Conservation (phyloP, 257 asterid genomes). For the Oldenlandia corymbosa region DNA sequence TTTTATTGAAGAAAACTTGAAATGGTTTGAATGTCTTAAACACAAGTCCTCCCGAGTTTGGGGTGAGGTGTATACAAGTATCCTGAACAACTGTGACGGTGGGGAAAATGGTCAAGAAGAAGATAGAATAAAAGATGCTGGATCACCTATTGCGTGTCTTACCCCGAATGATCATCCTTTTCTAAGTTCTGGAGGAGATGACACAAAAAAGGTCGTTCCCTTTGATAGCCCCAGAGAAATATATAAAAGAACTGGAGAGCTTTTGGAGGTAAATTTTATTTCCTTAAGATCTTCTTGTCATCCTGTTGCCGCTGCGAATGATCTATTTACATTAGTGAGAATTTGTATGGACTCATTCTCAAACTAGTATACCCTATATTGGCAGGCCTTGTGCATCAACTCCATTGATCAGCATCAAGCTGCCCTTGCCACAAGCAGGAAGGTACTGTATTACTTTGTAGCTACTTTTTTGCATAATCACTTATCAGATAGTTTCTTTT, state of each 20-base stretch:
- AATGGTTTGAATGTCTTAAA: slow-evolving; percentile 49
- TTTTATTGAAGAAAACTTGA: slow-evolving; percentile 43
- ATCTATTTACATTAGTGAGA: slow-evolving; percentile 5
- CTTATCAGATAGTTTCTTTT: neutral
- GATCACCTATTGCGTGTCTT: slow-evolving; percentile 84
- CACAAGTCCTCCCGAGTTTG: slow-evolving; percentile 57
- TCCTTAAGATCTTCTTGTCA: neutral
- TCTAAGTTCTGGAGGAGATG: slow-evolving; percentile 50
- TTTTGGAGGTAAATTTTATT: slow-evolving; percentile 56
- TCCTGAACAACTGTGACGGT: slow-evolving; percentile 58
- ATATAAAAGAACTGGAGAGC: slow-evolving; percentile 83
- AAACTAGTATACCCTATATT: slow-evolving; percentile 12
- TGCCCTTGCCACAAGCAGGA: slow-evolving; percentile 82
- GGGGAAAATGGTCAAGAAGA: slow-evolving; percentile 62
- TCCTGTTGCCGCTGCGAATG: slow-evolving; percentile 17
- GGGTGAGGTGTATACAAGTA: slow-evolving; percentile 53
- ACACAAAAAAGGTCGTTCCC: slow-evolving; percentile 49
- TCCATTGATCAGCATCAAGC: slow-evolving; percentile 74
- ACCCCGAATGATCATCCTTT: slow-evolving; percentile 87
- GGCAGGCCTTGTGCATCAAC: slow-evolving; percentile 87
- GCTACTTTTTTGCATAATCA: too few species aligned
- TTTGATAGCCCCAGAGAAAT: slow-evolving; percentile 68
- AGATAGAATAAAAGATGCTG: slow-evolving; percentile 49
- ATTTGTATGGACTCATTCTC: neutral
- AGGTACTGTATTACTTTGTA: slow-evolving; percentile 41